Percentiles rank a stretch among this genome's conserved stretches.
These are phyloP conservation scores for Termitomyces sp. DNA, from an alignment of 768 basidiomycete species.

Conservation along the genomic window DNA sequence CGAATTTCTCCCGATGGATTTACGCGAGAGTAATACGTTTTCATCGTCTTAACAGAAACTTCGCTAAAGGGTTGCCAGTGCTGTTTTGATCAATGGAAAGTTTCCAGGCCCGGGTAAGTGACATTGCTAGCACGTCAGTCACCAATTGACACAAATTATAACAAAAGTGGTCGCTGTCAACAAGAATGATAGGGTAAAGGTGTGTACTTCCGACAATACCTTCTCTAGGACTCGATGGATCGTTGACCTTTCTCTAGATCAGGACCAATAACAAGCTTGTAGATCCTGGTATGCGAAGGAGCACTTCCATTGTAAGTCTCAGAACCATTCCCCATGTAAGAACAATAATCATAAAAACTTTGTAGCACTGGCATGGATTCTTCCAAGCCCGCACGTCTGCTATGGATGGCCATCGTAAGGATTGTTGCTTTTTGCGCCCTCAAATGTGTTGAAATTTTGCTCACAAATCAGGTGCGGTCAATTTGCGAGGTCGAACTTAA, in stretches of 20 bases:
- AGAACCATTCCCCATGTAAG: background rate
- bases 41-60: background rate
- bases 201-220: background rate
- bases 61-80: background rate
- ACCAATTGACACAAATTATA: background rate
- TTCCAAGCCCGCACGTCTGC: conserved; percentile 29
- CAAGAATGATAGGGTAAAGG: background rate
- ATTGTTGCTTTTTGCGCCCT: background rate
- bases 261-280: conserved; percentile 13
- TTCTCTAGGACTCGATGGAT: background rate
- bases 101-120: background rate
- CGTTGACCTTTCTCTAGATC: background rate
- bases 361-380: conserved; percentile 31
- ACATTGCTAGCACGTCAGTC: background rate
- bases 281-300: conserved; percentile 20
- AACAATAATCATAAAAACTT: background rate
- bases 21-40: background rate
- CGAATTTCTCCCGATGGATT: background rate
- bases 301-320: conserved; percentile 19
- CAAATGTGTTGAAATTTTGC: background rate
- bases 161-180: background rate
- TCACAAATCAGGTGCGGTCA: conserved; percentile 36
- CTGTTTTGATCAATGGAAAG: background rate
- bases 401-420: conserved; percentile 32
- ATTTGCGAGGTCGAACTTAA: background rate